Percentiles rank a stretch among this genome's conserved stretches.
Evolutionary conservation across 164 flowering plant species (phyloP).

Genomic region (Buxus sempervirens): DNA sequence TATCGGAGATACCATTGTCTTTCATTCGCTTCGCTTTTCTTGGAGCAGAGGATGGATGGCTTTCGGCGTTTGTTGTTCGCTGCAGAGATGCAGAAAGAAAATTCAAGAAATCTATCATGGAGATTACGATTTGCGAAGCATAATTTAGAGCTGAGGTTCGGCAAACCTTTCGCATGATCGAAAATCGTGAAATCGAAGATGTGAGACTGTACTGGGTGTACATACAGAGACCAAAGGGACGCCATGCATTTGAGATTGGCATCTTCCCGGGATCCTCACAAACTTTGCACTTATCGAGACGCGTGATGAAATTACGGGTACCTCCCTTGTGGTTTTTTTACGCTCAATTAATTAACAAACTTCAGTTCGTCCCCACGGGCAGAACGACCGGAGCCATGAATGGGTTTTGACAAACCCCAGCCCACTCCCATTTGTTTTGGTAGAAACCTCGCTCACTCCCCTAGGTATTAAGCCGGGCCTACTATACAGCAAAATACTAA

Average conservation of each 20-base stretch:
- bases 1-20: not conserved
- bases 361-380: too few relatives aligned
- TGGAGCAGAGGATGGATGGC: slow-evolving; percentile 5
- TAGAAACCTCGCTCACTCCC: too few relatives aligned
- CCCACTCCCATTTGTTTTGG: too few relatives aligned
- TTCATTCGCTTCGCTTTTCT: not conserved
- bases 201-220: not conserved
- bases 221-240: slow-evolving; percentile 13
- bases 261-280: not conserved
- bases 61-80: slow-evolving; percentile 1
- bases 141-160: not conserved
- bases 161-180: not conserved
- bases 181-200: not conserved
- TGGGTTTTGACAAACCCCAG: too few relatives aligned
- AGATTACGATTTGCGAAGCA: not conserved
- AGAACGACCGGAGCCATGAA: too few relatives aligned
- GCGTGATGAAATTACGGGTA: too few relatives aligned
- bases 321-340: too few relatives aligned
- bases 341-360: too few relatives aligned
- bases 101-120: not conserved
- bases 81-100: not conserved
- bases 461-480: too few relatives aligned
- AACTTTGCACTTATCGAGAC: too few relatives aligned
- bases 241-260: slow-evolving; percentile 14
- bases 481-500: too few relatives aligned